phyloP scores from a whole-genome alignment of 1,284 basidiomycete species.

The Ceratobasidium sp. region DNA sequence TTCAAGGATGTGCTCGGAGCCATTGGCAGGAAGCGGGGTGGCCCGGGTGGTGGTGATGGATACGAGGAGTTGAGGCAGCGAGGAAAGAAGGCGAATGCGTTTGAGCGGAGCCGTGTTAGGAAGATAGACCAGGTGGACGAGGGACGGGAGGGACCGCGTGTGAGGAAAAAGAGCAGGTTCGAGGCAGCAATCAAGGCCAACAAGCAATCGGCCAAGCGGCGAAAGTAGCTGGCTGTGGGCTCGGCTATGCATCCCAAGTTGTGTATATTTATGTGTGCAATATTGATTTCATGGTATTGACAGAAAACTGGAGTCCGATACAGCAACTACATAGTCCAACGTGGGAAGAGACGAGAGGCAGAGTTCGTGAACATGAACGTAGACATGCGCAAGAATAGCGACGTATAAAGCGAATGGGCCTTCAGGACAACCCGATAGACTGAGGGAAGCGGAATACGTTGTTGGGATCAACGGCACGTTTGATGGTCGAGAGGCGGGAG shows the following conservation, averaged over 20 bases:
- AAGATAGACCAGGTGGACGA: slow-evolving; percentile 54
- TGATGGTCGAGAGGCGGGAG: slow-evolving; percentile 45
- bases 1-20: slow-evolving; percentile 81
- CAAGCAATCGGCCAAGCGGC: slow-evolving; percentile 33
- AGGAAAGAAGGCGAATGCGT: slow-evolving; percentile 71
- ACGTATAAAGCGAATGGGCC: not conserved
- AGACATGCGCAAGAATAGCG: not conserved
- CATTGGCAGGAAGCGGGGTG: slow-evolving; percentile 59
- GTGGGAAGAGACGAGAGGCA: not conserved
- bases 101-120: slow-evolving; percentile 60
- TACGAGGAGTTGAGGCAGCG: slow-evolving; percentile 79
- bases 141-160: slow-evolving; percentile 56
- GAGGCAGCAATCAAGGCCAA: slow-evolving; percentile 72
- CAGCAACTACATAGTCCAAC: slow-evolving; percentile 1
- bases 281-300: not conserved
- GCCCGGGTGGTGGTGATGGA: slow-evolving; percentile 65
- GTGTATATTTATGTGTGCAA: slow-evolving; percentile 7
- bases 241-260: not conserved
- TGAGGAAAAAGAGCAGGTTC: slow-evolving; percentile 77
- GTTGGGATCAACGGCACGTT: slow-evolving; percentile 46
- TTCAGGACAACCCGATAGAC: slow-evolving; percentile 43
- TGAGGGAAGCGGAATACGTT: no score
- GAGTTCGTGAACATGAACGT: not conserved
- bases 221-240: slow-evolving; percentile 12
- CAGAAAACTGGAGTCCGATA: not conserved